These are phyloP conservation scores for Cutaneotrichosporon sp. DNA, from an alignment of 1,284 basidiomycete genomes.

Conservation along the genomic window DNA sequence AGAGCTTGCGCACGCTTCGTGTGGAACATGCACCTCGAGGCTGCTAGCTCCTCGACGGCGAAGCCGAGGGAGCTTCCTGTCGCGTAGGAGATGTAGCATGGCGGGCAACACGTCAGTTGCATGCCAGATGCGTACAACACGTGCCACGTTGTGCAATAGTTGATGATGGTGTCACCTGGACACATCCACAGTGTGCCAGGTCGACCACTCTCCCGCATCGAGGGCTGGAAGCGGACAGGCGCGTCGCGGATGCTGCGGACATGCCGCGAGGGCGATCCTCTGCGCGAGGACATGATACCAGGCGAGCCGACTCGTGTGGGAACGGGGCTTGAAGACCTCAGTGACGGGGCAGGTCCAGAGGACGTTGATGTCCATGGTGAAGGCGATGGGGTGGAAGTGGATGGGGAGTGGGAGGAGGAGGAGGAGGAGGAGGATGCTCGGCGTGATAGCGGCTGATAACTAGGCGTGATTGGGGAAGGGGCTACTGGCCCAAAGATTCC, in stretches of 20 bases:
- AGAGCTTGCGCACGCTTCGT: neutral
- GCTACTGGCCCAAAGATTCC: neutral
- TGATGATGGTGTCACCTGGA: neutral
- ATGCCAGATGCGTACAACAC: neutral
- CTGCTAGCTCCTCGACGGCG: neutral
- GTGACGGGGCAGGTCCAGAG: neutral
- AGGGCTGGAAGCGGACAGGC: neutral
- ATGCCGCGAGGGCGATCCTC: neutral
- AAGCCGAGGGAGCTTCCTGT: neutral
- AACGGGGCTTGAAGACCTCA: neutral
- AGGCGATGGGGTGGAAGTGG: neutral
- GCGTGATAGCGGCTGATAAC: neutral
- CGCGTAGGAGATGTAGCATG: neutral
- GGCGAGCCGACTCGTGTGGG: neutral
- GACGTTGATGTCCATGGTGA: neutral
- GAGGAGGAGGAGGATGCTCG: neutral
- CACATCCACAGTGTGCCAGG: neutral
- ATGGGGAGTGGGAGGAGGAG: neutral
- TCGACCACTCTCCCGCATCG: neutral
- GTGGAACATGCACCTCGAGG: neutral
- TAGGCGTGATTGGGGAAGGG: neutral
- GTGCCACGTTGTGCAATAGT: neutral
- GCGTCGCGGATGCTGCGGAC: neutral
- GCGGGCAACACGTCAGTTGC: neutral
- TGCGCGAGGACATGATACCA: neutral